Evolutionary conservation across 139 green algal genomes (phyloP), one percentile per base, ranked within the genome.

Genomic region (Pseudopediastrum boryanum): DNA sequence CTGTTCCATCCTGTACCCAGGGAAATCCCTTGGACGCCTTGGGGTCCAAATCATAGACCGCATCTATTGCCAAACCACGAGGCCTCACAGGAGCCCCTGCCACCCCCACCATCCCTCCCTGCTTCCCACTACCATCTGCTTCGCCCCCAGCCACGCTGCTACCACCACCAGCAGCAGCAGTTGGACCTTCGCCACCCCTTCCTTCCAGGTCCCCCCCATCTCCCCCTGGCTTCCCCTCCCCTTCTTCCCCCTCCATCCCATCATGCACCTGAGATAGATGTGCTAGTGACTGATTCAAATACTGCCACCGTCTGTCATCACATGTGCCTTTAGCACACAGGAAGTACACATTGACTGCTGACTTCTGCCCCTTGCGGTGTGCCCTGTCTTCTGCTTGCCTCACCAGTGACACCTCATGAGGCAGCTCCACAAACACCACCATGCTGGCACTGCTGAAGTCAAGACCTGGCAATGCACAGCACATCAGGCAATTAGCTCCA

Each of bases 351-450:
- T 95, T 97, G 74, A 98, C 91, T 12, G 59, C 70, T 39, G 82
- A 68, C 1, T 21, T 54, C 79, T 96, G 89, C 7, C 94, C 94
- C 74, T 90, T 89, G 68, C 94, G 84, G 84, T 98, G 94, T 0
- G 92, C 95, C 0, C 95, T 75, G 80, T 97, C 94, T 81, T 98
- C 95, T 0, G 94, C 95, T 79, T 98, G 94, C 5, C 84, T 81
- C 51, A 98, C 85, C 10, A 91, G 64, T 0, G 90, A 81, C 44
- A 90, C 86, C 81, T 93, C 89, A n/a, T 54, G 50, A 5, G 90
- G 88, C 43, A 97, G 83, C 86, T 97, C 93, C 38, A 88, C 94
- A 90, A 99, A 99, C 27, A 98, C 93, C 6, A 99, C 96, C 3
- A 78, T 85, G 51, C 70, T 85, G 8, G 96, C 96, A 0, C 89